A percentile compares a stretch with the other conserved stretches of the same genome.
phyloP scores from a whole-genome alignment of 2,329 filamentous ascomycete genomes.

The Aspergillus brunneoviolaceus region DNA sequence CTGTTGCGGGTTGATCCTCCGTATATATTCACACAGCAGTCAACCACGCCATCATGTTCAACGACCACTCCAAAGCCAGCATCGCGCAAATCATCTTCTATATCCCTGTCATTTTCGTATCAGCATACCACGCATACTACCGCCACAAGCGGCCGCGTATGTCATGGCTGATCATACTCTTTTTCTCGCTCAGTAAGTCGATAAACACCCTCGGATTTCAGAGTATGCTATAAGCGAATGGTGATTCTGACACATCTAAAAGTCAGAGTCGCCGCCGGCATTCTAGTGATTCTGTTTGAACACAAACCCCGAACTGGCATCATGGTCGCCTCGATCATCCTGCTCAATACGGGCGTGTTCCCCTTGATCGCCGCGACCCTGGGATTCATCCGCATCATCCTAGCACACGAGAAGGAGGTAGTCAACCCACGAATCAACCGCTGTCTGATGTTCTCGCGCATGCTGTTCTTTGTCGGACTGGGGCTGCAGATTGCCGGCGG shows the following conservation, averaged over 20 bases:
- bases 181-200: conserved; percentile 23
- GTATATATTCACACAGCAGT: not conserved
- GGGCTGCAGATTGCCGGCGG: conserved; percentile 22
- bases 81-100: conserved; percentile 26
- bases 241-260: conserved; percentile 1
- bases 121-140: conserved; percentile 15
- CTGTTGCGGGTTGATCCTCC: no score
- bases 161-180: conserved; percentile 21
- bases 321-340: conserved; percentile 19
- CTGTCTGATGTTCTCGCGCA: conserved; percentile 14
- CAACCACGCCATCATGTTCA: conserved; percentile 13
- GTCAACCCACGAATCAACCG: conserved; percentile 8
- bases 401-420: conserved; percentile 4
- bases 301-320: conserved; percentile 17
- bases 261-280: conserved; percentile 21
- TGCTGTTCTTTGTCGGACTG: conserved; percentile 22
- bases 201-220: not conserved
- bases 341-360: conserved; percentile 25
- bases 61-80: conserved; percentile 20
- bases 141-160: conserved; percentile 22
- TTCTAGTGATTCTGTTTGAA: conserved; percentile 20
- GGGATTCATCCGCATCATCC: conserved; percentile 24
- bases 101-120: conserved; percentile 14
- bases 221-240: not conserved
- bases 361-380: conserved; percentile 27